Conservation (phyloP, 495 filamentous ascomycete genomes). For the Aspergillus coremiiformis region DNA sequence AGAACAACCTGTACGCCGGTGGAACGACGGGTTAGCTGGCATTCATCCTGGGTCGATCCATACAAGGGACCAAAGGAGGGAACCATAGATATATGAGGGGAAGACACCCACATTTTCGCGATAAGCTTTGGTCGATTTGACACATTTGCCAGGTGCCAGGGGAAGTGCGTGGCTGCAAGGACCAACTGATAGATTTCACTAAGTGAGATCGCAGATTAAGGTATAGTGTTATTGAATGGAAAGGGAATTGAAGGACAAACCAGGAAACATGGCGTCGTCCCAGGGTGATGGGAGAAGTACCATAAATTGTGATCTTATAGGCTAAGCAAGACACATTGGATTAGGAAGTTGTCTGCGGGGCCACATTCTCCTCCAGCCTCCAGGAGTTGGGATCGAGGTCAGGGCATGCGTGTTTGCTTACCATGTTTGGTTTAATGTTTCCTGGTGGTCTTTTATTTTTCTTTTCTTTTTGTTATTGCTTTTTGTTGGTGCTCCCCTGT, state of each 20-base stretch:
- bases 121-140: constrained; percentile 16
- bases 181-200: not conserved
- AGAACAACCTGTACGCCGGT: constrained; percentile 14
- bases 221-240: not conserved
- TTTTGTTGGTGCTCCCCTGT: not conserved
- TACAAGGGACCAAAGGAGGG: constrained; percentile 4
- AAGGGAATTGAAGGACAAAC: not conserved
- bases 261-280: not conserved
- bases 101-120: constrained; percentile 15
- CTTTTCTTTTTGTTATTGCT: not conserved
- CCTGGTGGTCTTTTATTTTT: not conserved
- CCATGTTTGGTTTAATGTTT: not conserved
- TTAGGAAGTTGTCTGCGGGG: not conserved
- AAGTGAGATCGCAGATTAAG: not conserved
- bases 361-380: not conserved
- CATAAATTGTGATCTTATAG: not conserved
- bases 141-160: constrained; percentile 16
- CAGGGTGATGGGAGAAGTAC: not conserved
- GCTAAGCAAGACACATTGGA: not conserved
- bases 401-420: too few relatives aligned
- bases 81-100: constrained; percentile 2
- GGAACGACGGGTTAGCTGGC: constrained; percentile 6
- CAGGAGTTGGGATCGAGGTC: not conserved
- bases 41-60: not conserved
- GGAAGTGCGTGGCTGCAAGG: constrained; percentile 9